phyloP scores from a whole-genome alignment of 768 basidiomycete genomes.

The Mycena crocata region DNA sequence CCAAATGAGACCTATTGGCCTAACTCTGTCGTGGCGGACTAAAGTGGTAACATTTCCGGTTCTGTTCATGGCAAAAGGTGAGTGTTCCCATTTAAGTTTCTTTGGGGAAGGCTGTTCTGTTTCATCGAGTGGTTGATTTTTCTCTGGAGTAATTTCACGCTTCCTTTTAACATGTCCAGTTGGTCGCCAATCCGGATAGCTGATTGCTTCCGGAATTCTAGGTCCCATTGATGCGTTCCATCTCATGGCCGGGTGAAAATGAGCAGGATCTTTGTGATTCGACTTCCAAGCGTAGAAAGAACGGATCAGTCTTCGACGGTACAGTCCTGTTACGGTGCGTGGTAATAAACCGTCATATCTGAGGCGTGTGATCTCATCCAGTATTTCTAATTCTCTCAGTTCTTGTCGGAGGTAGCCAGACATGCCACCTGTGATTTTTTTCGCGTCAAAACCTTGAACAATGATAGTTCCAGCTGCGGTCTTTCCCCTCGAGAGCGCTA shows the following conservation, averaged over 20 bases:
- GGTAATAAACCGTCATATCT: slow-evolving; percentile 36
- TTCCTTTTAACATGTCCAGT: neutral
- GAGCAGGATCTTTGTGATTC: neutral
- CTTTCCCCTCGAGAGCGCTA: slow-evolving; percentile 42
- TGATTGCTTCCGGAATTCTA: neutral
- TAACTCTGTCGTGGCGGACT: neutral
- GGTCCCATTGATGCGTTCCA: neutral
- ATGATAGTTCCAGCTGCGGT: slow-evolving; percentile 39
- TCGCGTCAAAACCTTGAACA: slow-evolving; percentile 40
- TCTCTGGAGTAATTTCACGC: no score
- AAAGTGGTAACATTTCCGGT: no score
- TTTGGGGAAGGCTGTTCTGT: no score
- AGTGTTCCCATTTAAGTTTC: no score
- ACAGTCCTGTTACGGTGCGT: slow-evolving; percentile 16
- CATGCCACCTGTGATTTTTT: slow-evolving; percentile 39
- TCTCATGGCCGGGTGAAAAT: neutral
- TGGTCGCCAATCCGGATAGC: neutral
- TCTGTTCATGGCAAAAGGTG: no score
- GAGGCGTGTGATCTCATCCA: slow-evolving; percentile 48
- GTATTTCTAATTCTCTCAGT: slow-evolving; percentile 46
- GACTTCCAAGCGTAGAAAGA: neutral
- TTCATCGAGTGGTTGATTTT: no score
- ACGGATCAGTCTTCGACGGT: neutral
- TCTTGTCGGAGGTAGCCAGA: slow-evolving; percentile 46
- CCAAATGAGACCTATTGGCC: neutral